Evolutionary conservation across 139 green algal genomes (phyloP), one percentile per base, ranked within the genome.

Genomic region (Micromonas pusilla): DNA sequence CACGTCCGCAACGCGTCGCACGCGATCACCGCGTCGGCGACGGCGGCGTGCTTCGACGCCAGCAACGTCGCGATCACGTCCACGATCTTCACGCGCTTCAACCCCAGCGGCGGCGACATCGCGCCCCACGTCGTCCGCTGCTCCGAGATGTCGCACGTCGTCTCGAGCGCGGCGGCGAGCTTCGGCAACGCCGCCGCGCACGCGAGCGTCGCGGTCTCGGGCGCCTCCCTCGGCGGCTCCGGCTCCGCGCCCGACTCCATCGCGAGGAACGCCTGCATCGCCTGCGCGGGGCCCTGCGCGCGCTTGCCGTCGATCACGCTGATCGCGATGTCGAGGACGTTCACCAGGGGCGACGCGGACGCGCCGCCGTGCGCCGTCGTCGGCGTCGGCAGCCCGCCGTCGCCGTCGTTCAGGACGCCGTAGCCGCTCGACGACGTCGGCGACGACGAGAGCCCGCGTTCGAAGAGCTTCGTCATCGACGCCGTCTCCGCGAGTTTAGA

Each of bases 111-210:
- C 1, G 82, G 82, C 57, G 68, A 52, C 28, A 86, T 66, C 64
- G 77, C 23, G 6, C 82, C 82, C 72, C 85, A 86, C 21, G 82
- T 86, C n/a, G 82, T 86, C 6, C 53, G 53, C 9, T 80, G 68
- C 13, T 63, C 31, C 1, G 66, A 33, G 23, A 72, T 72, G 63
- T 86, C 81, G 19, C 26, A 25, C 31, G 38, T 63, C n/a, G 84
- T 21, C n/a, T 81, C 81, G n/a, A 85, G 74, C 62, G 80, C 32
- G 9, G 45, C 45, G 9, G 16, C 45, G 45, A 57, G 45, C 45
- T 9, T 9, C 45, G 9, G 9, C 9, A 57, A 16, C 9, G 9
- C 9, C 9, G 9, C 9, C 45, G 16, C 45, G 45, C 45, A 57
- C 9, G 45, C 45, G 45, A 23, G 9, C 45, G 16, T 23, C 45